Evolutionary conservation across 1,284 basidiomycete species (phyloP).

Genomic region (Wolfiporia cocos): DNA sequence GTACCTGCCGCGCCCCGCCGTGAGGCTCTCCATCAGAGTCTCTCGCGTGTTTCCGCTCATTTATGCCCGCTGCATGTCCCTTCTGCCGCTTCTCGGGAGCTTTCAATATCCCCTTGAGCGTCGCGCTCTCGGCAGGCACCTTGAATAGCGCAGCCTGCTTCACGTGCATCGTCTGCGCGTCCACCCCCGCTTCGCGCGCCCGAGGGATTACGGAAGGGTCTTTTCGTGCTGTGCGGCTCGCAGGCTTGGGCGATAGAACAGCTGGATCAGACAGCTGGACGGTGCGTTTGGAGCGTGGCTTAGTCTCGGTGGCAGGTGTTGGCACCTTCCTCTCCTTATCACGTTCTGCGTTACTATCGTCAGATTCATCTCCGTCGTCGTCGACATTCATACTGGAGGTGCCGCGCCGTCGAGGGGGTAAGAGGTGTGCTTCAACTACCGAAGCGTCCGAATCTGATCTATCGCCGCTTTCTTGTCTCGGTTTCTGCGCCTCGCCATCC

Average conservation of each 20-base stretch:
- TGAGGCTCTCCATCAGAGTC: constrained; percentile 65
- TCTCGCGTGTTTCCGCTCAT: constrained; percentile 67
- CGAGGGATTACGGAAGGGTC: constrained; percentile 42
- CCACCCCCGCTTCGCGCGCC: constrained; percentile 66
- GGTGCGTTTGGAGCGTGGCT: constrained; percentile 1
- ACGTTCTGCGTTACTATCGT: constrained; percentile 6
- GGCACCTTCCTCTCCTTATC: constrained; percentile 10
- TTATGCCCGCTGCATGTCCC: constrained; percentile 28
- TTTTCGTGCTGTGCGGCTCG: constrained; percentile 9
- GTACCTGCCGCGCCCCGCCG: constrained; percentile 59
- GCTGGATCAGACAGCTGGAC: constrained; percentile 11
- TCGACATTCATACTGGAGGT: too few species aligned
- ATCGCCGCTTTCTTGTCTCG: too few species aligned
- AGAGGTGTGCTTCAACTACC: too few species aligned
- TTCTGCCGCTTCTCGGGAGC: constrained; percentile 28
- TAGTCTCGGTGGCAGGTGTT: constrained; percentile 13
- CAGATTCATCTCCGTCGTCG: constrained; percentile 6
- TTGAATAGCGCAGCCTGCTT: constrained; percentile 90
- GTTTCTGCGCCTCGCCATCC: too few species aligned
- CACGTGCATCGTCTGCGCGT: constrained; percentile 81
- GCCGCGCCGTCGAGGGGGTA: too few species aligned
- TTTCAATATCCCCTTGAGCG: constrained; percentile 44
- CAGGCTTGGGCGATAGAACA: constrained; percentile 23
- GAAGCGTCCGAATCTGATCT: constrained; percentile 10
- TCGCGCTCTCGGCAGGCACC: constrained; percentile 62